Evolutionary conservation across 495 filamentous ascomycete species (phyloP).

Genomic region (Podospora tetraspora): DNA sequence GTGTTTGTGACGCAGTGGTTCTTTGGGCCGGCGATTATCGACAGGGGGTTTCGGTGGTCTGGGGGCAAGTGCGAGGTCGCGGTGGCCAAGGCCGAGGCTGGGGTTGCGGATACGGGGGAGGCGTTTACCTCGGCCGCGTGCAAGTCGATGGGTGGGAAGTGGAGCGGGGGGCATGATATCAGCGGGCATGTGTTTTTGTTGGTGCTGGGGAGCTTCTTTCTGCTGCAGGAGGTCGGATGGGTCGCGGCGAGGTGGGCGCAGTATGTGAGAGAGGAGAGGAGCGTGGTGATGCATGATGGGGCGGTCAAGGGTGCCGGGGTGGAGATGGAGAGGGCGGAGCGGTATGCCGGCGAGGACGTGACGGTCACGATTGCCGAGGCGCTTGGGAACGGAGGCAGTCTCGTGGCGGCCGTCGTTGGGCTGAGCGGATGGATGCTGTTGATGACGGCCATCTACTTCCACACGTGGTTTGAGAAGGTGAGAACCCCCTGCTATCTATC

Average conservation of each 20-base stretch:
- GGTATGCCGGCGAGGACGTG: conserved; percentile 23
- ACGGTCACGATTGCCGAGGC: conserved; percentile 21
- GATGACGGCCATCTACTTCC: conserved; percentile 97
- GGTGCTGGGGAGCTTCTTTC: conserved; percentile 70
- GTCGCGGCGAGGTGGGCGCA: conserved; percentile 41
- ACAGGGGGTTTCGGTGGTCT: conserved; percentile 73
- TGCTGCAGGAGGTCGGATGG: conserved; percentile 74
- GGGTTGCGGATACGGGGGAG: conserved; percentile 25
- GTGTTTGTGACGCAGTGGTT: conserved; percentile 88
- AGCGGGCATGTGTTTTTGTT: conserved; percentile 93
- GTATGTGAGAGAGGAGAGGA: conserved; percentile 47
- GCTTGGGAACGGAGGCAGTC: conserved; percentile 41
- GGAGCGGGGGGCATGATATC: conserved; percentile 89
- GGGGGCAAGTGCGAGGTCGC: conserved; percentile 71
- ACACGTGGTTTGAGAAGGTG: conserved; percentile 98
- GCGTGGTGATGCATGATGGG: conserved; percentile 56
- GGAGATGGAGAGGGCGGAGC: conserved; percentile 35
- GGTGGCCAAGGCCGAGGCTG: conserved; percentile 21
- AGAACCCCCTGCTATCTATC: conserved; percentile 17
- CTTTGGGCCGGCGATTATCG: conserved; percentile 85
- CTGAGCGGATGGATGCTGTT: conserved; percentile 90
- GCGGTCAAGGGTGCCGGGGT: conserved; percentile 47
- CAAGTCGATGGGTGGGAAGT: conserved; percentile 71
- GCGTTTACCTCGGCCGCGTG: conserved; percentile 73
- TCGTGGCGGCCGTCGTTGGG: conserved; percentile 49